Evolutionary conservation across 345 rosid species (phyloP).

Genomic region (Citrus unshiu): DNA sequence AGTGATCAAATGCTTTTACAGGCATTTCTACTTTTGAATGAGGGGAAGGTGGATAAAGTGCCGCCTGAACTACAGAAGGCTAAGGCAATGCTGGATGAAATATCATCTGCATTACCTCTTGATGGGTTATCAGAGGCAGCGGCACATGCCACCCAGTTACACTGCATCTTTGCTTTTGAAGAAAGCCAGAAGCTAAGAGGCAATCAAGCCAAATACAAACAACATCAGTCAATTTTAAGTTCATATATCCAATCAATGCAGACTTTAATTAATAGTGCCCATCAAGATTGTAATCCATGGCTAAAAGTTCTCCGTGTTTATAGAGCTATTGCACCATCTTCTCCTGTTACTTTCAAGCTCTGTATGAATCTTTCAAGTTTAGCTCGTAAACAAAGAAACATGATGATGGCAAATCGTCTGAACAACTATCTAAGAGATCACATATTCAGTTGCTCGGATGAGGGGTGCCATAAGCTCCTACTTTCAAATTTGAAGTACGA

Average conservation of each 20-base stretch:
- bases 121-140: conserved; percentile 78
- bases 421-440: conserved; percentile 52
- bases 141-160: conserved; percentile 71
- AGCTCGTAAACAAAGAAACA: conserved; percentile 79
- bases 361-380: conserved; percentile 67
- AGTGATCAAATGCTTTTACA: conserved; percentile 96
- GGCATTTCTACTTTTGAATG: conserved; percentile 66
- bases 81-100: conserved; percentile 78
- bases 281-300: conserved; percentile 86
- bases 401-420: conserved; percentile 58
- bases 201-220: conserved; percentile 37
- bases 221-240: conserved; percentile 38
- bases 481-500: conserved; percentile 64
- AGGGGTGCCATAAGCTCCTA: conserved; percentile 39
- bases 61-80: conserved; percentile 65
- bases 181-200: conserved; percentile 42
- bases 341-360: conserved; percentile 68
- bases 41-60: conserved; percentile 67
- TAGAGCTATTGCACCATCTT: conserved; percentile 56
- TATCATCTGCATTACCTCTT: conserved; percentile 63
- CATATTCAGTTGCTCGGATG: conserved; percentile 50
- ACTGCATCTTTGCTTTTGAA: conserved; percentile 76
- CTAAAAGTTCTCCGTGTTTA: conserved; percentile 74
- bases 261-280: conserved; percentile 44
- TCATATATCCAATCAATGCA: conserved; percentile 57